phyloP scores from a whole-genome alignment of 805 yeast genomes.

The Lipomyces spencermartinsiae region DNA sequence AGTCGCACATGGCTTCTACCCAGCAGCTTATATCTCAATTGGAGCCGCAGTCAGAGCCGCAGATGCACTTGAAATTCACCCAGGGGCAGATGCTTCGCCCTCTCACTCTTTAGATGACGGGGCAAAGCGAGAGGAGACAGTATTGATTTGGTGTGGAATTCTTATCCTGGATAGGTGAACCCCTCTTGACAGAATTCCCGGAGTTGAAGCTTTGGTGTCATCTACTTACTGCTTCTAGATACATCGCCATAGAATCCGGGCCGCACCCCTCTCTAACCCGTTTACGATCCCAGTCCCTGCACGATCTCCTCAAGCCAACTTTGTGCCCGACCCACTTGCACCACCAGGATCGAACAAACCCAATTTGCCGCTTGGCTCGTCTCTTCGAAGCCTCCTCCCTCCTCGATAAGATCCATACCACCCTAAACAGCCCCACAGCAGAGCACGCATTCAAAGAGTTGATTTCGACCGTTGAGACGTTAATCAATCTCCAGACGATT shows the following conservation, averaged over 20 bases:
- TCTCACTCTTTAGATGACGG: background rate
- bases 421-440: background rate
- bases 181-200: too few relatives aligned
- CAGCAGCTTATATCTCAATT: background rate
- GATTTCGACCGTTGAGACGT: background rate
- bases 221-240: background rate
- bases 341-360: background rate
- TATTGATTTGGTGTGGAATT: background rate
- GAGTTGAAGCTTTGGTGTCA: too few relatives aligned
- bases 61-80: background rate
- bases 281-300: background rate
- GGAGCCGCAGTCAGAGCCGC: background rate
- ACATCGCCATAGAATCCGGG: background rate
- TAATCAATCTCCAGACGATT: background rate
- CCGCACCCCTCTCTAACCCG: background rate
- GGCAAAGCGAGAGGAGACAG: background rate
- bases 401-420: background rate
- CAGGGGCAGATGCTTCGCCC: constrained; percentile 1
- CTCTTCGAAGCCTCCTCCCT: background rate
- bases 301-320: background rate
- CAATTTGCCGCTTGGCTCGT: background rate
- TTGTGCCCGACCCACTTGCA: background rate
- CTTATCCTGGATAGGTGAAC: background rate
- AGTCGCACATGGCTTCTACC: background rate
- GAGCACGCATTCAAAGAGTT: background rate